Evolutionary conservation across 768 basidiomycete species (phyloP).

Genomic region (Hydnomerulius pinastri): DNA sequence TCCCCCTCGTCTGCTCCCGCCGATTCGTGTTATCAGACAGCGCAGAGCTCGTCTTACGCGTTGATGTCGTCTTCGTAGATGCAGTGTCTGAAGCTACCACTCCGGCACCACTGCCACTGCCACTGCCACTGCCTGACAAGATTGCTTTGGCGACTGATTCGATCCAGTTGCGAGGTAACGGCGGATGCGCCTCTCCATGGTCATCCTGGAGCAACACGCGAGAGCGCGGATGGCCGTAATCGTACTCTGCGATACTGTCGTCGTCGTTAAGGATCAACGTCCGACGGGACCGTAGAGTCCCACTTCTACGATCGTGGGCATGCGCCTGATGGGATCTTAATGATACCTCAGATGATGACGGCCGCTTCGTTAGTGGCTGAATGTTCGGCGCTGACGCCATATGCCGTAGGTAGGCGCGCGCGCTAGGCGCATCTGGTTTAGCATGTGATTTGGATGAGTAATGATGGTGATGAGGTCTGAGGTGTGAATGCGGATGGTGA

Average conservation of each 20-base stretch:
- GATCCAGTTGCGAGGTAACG: constrained; percentile 70
- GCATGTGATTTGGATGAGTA: constrained; percentile 24
- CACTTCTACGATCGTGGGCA: constrained; percentile 24
- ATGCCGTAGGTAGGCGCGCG: constrained; percentile 71
- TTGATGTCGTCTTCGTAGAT: constrained; percentile 22
- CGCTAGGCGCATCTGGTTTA: constrained; percentile 43
- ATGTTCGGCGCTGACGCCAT: constrained; percentile 65
- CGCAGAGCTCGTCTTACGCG: constrained; percentile 24
- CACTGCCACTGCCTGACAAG: constrained; percentile 51
- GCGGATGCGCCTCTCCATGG: constrained; percentile 40
- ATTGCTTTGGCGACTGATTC: constrained; percentile 69
- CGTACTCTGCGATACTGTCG: constrained; percentile 24
- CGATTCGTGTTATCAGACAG: constrained; percentile 28
- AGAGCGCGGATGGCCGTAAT: constrained; percentile 20
- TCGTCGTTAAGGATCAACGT: constrained; percentile 37
- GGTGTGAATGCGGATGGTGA: constrained; percentile 19
- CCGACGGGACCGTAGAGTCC: constrained; percentile 32
- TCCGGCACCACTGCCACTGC: constrained; percentile 13
- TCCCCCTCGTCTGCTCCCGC: constrained; percentile 20
- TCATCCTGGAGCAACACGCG: constrained; percentile 34
- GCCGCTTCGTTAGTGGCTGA: constrained; percentile 34
- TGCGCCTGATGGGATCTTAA: constrained; percentile 35
- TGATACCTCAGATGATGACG: constrained; percentile 32
- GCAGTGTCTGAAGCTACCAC: constrained; percentile 36
- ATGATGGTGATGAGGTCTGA: constrained; percentile 23